Conservation (phyloP, 1,284 basidiomycete genomes). For the Cryptococcus sp. region DNA sequence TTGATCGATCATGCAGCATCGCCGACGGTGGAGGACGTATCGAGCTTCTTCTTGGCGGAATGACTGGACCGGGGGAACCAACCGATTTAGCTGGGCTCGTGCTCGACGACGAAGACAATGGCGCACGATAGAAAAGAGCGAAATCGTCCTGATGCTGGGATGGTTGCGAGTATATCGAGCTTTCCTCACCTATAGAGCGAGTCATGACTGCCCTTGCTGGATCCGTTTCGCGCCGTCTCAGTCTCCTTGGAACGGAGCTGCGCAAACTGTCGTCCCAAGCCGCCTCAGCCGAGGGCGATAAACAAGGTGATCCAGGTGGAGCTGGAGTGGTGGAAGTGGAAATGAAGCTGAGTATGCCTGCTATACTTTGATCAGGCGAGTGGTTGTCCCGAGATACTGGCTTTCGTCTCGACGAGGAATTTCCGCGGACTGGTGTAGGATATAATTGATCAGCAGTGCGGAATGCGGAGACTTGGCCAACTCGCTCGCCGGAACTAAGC, state of each 20-base stretch:
- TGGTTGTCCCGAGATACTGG: not conserved
- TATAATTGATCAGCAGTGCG: not conserved
- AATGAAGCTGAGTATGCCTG: not conserved
- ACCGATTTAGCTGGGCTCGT: not conserved
- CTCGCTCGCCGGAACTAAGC: not conserved
- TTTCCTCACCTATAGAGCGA: not conserved
- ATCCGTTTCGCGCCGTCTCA: conserved; percentile 3
- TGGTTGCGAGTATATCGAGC: not conserved
- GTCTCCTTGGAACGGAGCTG: not conserved
- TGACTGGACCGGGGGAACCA: not conserved
- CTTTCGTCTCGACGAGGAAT: conserved; percentile 1
- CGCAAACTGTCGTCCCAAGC: not conserved
- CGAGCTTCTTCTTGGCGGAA: not conserved
- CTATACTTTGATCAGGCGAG: not conserved
- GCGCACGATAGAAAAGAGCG: not conserved
- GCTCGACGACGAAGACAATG: not conserved
- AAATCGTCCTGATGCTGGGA: not conserved
- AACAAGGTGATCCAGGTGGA: not conserved
- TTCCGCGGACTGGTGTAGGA: not conserved
- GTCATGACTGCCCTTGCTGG: conserved; percentile 1
- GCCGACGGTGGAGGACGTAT: not conserved
- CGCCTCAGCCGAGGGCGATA: not conserved
- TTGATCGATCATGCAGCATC: not conserved
- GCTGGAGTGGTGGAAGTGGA: not conserved
- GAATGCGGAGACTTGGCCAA: not conserved